A percentile compares a stretch with the other conserved stretches of the same genome.
Evolutionary conservation across 1,139 yeast genomes (phyloP).

Genomic region (Torulaspora pretoriensis): DNA sequence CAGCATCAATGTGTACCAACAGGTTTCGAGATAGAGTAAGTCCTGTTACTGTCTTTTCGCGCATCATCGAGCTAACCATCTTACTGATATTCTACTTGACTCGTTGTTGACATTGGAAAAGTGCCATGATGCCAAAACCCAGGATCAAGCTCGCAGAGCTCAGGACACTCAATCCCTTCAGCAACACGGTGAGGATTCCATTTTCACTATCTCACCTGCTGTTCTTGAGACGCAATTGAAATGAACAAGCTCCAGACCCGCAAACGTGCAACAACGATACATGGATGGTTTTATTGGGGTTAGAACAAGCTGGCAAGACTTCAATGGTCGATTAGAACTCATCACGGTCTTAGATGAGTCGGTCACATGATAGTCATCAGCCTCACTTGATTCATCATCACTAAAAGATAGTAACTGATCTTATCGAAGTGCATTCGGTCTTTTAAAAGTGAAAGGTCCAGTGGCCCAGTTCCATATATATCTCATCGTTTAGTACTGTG

Average conservation of each 20-base stretch:
- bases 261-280: too few species aligned
- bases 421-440: background rate
- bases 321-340: background rate
- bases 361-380: slow-evolving; percentile 1
- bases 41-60: background rate
- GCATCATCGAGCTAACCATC: background rate
- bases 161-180: too few species aligned
- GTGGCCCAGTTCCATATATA: background rate
- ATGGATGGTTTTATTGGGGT: background rate
- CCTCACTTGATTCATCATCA: background rate
- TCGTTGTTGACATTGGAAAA: too few species aligned
- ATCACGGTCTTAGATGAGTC: too few species aligned
- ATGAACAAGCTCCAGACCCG: too few species aligned
- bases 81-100: too few species aligned
- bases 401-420: background rate
- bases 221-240: too few species aligned
- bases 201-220: too few species aligned
- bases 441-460: background rate
- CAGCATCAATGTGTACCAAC: background rate
- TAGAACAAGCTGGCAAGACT: background rate
- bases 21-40: background rate
- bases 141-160: too few species aligned
- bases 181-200: too few species aligned
- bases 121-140: too few species aligned
- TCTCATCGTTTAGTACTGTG: background rate